Evolutionary conservation across 805 yeast species (phyloP).

Genomic region (Yarrowia porcina): DNA sequence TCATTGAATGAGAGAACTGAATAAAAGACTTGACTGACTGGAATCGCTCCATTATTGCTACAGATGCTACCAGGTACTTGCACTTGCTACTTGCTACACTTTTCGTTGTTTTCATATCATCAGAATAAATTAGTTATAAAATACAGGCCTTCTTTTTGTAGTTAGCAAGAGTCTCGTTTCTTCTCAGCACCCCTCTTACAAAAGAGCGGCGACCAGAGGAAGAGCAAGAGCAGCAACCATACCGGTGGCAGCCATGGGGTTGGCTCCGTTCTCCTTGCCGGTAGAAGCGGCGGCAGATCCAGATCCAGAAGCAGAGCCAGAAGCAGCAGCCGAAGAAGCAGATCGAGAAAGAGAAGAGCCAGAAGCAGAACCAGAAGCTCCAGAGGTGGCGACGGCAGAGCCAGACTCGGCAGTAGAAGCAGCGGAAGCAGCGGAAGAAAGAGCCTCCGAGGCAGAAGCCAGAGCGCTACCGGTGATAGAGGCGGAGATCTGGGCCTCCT

Average conservation of each 20-base stretch:
- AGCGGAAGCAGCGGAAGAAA: neutral
- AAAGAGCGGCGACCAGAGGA: constrained; percentile 24
- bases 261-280: neutral
- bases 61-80: too few relatives aligned
- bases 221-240: constrained; percentile 15
- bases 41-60: too few relatives aligned
- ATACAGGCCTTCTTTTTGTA: neutral
- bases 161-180: neutral
- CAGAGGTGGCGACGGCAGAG: constrained; percentile 9
- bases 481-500: constrained; percentile 4
- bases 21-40: too few relatives aligned
- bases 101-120: too few relatives aligned
- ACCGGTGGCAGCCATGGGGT: constrained; percentile 17
- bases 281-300: neutral
- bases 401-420: constrained; percentile 17
- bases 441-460: constrained; percentile 1
- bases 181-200: constrained; percentile 8
- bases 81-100: too few relatives aligned
- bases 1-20: too few relatives aligned
- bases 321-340: neutral
- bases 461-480: constrained; percentile 1
- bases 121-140: constrained; percentile 2
- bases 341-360: neutral
- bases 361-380: neutral
- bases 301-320: constrained; percentile 7